Evolutionary conservation across 306 rosid genomes (phyloP).

Genomic region (Bauhinia variegata): DNA sequence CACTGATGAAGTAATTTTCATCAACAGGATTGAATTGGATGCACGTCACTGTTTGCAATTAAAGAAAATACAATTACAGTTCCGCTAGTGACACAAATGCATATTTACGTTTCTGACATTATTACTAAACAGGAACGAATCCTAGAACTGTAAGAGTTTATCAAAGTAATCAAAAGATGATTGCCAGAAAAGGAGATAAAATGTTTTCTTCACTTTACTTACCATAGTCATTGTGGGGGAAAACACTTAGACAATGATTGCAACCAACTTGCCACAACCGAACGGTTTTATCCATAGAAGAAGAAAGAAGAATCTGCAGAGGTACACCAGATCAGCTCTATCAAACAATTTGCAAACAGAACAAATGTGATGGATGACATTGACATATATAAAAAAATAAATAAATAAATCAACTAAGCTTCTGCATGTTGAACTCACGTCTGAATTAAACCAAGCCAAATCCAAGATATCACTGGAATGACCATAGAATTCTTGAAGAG

Average conservation of each 20-base stretch:
- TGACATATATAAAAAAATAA: neutral
- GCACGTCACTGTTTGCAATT: slow-evolving; percentile 74
- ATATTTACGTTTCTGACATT: neutral
- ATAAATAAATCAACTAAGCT: too few species aligned
- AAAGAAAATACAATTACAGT: slow-evolving; percentile 16
- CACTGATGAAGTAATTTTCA: slow-evolving; percentile 79
- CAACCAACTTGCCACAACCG: slow-evolving; percentile 78
- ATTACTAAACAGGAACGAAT: too few species aligned
- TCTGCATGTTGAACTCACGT: slow-evolving; percentile 58
- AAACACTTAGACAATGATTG: slow-evolving; percentile 54
- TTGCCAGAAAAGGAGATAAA: neutral
- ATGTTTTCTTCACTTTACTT: slow-evolving; percentile 9
- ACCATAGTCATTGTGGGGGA: slow-evolving; percentile 84
- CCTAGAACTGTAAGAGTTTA: too few species aligned
- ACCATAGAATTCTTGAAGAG: slow-evolving; percentile 69
- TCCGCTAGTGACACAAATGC: slow-evolving; percentile 6
- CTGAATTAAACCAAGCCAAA: slow-evolving; percentile 90
- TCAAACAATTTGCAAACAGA: slow-evolving; percentile 2
- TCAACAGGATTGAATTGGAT: slow-evolving; percentile 82
- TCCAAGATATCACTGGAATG: slow-evolving; percentile 82
- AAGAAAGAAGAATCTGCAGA: slow-evolving; percentile 81
- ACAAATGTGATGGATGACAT: slow-evolving; percentile 10
- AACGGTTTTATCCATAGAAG: slow-evolving; percentile 93
- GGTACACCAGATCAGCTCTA: slow-evolving; percentile 32
- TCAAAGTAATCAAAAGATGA: neutral